Evolutionary conservation across 768 basidiomycete species (phyloP).

Genomic region (Vararia minispora): DNA sequence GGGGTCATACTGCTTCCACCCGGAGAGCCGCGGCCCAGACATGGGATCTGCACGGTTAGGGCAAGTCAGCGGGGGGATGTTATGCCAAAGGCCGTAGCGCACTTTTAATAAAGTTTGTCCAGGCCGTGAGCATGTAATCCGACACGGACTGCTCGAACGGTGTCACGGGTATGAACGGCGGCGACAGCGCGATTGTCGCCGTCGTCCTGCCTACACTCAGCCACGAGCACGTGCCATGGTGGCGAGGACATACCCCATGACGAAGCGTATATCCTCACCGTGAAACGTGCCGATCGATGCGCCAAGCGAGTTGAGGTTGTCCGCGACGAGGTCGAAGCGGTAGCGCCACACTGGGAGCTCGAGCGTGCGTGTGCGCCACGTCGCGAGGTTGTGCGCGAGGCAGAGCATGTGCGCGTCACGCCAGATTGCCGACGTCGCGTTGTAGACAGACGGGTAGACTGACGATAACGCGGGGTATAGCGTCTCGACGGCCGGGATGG

Average conservation of each 20-base stretch:
- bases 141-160: conserved; percentile 16
- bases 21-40: conserved; percentile 14
- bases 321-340: conserved; percentile 16
- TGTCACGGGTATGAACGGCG: conserved; percentile 17
- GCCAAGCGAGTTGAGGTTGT: conserved; percentile 16
- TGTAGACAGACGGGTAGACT: conserved; percentile 14
- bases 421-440: conserved; percentile 18
- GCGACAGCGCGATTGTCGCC: conserved; percentile 8
- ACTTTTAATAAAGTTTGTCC: conserved; percentile 21
- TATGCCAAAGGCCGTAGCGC: neutral
- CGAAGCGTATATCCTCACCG: conserved; percentile 19
- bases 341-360: conserved; percentile 19
- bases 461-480: conserved; percentile 15
- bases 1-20: conserved; percentile 17
- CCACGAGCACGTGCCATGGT: too few relatives aligned
- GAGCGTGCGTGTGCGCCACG: conserved; percentile 14
- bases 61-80: neutral
- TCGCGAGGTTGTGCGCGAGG: conserved; percentile 15
- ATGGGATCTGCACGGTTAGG: conserved; percentile 10
- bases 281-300: conserved; percentile 16
- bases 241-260: too few relatives aligned
- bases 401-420: conserved; percentile 19
- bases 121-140: conserved; percentile 18
- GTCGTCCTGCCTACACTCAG: conserved; percentile 7
- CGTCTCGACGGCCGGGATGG: conserved; percentile 12